phyloP scores from a whole-genome alignment of 139 green algal genomes.

The Coelastrella sp. region DNA sequence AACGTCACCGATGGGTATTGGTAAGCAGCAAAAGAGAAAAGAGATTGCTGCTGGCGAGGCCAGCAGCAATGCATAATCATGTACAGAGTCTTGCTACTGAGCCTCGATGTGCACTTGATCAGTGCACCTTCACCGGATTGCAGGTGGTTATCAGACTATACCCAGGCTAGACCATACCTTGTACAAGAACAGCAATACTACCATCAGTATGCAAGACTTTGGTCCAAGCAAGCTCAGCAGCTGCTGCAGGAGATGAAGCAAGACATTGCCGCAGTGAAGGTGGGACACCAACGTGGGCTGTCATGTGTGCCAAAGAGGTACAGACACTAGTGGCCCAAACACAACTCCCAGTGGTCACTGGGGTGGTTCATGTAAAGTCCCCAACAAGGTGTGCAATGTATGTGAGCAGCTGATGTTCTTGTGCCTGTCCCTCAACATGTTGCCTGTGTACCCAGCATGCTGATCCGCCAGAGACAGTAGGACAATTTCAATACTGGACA shows the following conservation, averaged over 20 bases:
- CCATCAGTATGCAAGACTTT: not conserved
- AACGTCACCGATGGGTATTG: not conserved
- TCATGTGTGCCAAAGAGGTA: not conserved
- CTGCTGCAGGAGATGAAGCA: conserved; percentile 28
- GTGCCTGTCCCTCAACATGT: not conserved
- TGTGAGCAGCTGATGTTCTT: no score
- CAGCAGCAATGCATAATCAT: no score
- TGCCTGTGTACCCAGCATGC: conserved; percentile 2
- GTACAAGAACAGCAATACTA: conserved; percentile 22
- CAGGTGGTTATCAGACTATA: conserved; percentile 31
- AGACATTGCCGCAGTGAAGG: not conserved
- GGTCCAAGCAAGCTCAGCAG: not conserved
- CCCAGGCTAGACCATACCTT: not conserved
- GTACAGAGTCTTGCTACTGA: no score
- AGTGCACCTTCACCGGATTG: not conserved
- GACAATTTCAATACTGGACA: conserved; percentile 35
- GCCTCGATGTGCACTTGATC: no score
- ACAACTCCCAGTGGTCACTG: no score
- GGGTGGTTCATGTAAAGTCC: no score
- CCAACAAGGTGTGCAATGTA: no score
- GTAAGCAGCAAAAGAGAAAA: not conserved
- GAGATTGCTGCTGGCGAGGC: no score
- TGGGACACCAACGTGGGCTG: not conserved
- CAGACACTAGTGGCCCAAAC: no score
- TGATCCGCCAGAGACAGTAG: conserved; percentile 38